A percentile compares a stretch with the other conserved stretches of the same genome.
phyloP scores from a whole-genome alignment of 495 filamentous ascomycete species.

The Penicillium paradoxum region DNA sequence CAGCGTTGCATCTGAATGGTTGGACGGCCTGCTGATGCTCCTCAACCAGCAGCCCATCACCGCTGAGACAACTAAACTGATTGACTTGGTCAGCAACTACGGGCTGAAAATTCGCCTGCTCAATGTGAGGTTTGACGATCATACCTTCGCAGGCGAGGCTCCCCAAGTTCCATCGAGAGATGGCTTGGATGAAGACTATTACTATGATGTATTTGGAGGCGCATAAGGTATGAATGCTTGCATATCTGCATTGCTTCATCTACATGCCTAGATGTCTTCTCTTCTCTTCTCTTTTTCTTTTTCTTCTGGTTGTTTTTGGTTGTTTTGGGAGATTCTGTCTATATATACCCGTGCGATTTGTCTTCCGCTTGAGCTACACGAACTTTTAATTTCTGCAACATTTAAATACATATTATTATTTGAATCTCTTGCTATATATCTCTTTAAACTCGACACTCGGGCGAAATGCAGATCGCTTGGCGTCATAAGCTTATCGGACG shows the following conservation, averaged over 20 bases:
- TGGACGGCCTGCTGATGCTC: constrained; percentile 93
- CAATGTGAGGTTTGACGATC: constrained; percentile 84
- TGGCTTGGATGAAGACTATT: constrained; percentile 50
- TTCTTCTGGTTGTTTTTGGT: not conserved
- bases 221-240: constrained; percentile 11
- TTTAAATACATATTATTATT: not conserved
- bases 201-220: constrained; percentile 52
- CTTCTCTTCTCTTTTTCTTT: not conserved
- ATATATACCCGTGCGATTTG: constrained; percentile 18
- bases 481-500: constrained; percentile 17
- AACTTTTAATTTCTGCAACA: not conserved
- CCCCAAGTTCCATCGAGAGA: constrained; percentile 45
- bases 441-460: not conserved
- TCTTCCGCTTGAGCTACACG: not conserved
- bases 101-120: constrained; percentile 88
- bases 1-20: constrained; percentile 87
- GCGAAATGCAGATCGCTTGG: constrained; percentile 1
- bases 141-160: constrained; percentile 40
- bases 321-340: not conserved
- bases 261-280: not conserved
- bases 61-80: constrained; percentile 85
- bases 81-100: constrained; percentile 79
- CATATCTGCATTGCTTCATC: not conserved
- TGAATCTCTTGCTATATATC: not conserved
- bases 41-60: constrained; percentile 95